Evolutionary conservation across 2,329 filamentous ascomycete genomes (phyloP).

Genomic region (Fusarium torreyae): DNA sequence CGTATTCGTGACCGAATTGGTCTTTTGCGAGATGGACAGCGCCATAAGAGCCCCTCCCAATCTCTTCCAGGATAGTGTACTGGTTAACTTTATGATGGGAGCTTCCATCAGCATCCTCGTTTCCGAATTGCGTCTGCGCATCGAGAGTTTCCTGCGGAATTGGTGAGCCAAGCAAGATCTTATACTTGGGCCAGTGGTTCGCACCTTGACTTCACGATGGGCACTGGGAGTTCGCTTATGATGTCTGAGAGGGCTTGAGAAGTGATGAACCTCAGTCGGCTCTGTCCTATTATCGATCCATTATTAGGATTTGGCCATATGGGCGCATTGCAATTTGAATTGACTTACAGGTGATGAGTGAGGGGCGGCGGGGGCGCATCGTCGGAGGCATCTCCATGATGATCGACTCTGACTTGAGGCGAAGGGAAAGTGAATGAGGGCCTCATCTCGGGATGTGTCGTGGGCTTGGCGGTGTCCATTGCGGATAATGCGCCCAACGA

Average conservation of each 20-base stretch:
- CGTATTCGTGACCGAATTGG: slow-evolving; percentile 93
- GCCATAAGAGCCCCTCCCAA: slow-evolving; percentile 96
- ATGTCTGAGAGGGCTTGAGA: slow-evolving; percentile 70
- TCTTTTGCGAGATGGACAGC: slow-evolving; percentile 92
- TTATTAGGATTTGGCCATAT: slow-evolving; percentile 13
- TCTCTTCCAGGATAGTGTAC: slow-evolving; percentile 94
- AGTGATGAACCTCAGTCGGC: slow-evolving; percentile 58
- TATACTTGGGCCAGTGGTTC: background rate
- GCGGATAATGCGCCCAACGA: slow-evolving; percentile 9
- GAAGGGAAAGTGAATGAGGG: slow-evolving; percentile 49
- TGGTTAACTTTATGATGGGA: slow-evolving; percentile 93
- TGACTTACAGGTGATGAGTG: slow-evolving; percentile 61
- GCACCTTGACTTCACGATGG: slow-evolving; percentile 71
- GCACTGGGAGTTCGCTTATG: slow-evolving; percentile 71
- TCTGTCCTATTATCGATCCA: slow-evolving; percentile 58
- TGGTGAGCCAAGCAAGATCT: slow-evolving; percentile 24
- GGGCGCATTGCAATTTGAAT: slow-evolving; percentile 2
- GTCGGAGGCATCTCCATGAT: slow-evolving; percentile 48
- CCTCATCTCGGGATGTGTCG: slow-evolving; percentile 37
- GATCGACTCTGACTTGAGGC: slow-evolving; percentile 52
- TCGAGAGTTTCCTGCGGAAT: slow-evolving; percentile 85
- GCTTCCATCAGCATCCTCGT: slow-evolving; percentile 84
- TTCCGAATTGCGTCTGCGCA: slow-evolving; percentile 88
- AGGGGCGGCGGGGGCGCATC: slow-evolving; percentile 52
- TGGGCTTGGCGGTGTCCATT: slow-evolving; percentile 45